Evolutionary conservation across 2,329 filamentous ascomycete species (phyloP), one percentile per base, ranked within the genome.

Genomic region (Arachnomyces sp.): DNA sequence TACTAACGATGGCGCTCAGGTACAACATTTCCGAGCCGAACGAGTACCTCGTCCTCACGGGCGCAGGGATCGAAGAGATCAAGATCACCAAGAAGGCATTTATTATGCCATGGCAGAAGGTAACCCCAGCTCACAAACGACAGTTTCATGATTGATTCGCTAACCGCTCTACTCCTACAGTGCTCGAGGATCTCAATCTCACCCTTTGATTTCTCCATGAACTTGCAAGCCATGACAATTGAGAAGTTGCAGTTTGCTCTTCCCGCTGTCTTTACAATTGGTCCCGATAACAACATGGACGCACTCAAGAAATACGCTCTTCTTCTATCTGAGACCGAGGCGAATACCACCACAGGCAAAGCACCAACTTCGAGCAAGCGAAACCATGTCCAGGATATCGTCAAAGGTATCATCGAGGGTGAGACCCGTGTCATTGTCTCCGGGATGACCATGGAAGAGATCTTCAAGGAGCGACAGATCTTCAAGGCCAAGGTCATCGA

Each of bases 361-460:
- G 49, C 59, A 20, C 59, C 65, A 11, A 65, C 61, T 28, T 63
- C 65, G 12, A 66, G 61, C 48, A 70, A 68, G 15, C 63, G 70
- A n/a, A 70, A 74, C 39, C 84, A 90, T 63, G 79, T 92, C 12
- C 82, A 84, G 55, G 84, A 84, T 50, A 93, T 93, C 46, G 82
- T 93, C 61, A 90, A 87, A 61, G 86, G 85, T 44, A 88, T 93
- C 59, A 92, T 93, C 51, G 85, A 93, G 60, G 87, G 87, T 46
- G 87, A 93, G 61, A 89, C 84, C 1, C 76, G 87, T 43, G 82
- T 86, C 4, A 78, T 93, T 39, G 84, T 93, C 31, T 85, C 81
- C 0, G 81, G 78, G 51, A 90, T 93, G 84, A 89, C 84, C n/a
- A 90, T 92, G 83, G 85, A 90, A 58, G 85, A 92, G 62, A 84